These are phyloP conservation scores for Hibiscus mutabilis DNA, from an alignment of 345 rosid genomes.

Conservation along the genomic window DNA sequence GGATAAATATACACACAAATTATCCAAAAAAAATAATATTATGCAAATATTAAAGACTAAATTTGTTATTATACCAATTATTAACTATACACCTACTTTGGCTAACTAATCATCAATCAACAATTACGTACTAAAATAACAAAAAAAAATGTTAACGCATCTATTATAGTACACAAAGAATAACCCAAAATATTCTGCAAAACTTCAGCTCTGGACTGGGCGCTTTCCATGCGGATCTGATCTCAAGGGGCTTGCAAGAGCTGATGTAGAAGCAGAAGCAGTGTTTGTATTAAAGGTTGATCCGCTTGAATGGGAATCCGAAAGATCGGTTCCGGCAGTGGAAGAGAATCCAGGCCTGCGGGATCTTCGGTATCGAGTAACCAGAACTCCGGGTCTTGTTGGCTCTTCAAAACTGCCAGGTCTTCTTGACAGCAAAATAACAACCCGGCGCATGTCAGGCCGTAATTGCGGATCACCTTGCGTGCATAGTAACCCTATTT, in stretches of 20 bases:
- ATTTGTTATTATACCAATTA: too few species aligned
- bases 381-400: slow-evolving; percentile 59
- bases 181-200: background rate
- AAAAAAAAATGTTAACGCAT: background rate
- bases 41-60: too few species aligned
- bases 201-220: slow-evolving; percentile 32
- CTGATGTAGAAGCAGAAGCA: slow-evolving; percentile 28
- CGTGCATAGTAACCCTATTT: slow-evolving; percentile 72
- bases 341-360: slow-evolving; percentile 42
- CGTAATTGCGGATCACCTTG: slow-evolving; percentile 73
- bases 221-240: slow-evolving; percentile 47
- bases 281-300: slow-evolving; percentile 38
- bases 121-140: background rate
- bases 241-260: background rate
- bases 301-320: slow-evolving; percentile 32
- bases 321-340: slow-evolving; percentile 28
- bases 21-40: too few species aligned
- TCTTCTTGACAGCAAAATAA: slow-evolving; percentile 58
- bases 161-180: background rate
- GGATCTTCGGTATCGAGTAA: slow-evolving; percentile 54
- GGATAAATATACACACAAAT: too few species aligned
- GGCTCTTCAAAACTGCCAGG: slow-evolving; percentile 56
- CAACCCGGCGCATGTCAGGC: slow-evolving; percentile 62
- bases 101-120: background rate
- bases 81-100: background rate